Evolutionary conservation across 2,329 filamentous ascomycete species (phyloP), one percentile per base, ranked within the genome.

Genomic region (Verticillium zaregamsianum): DNA sequence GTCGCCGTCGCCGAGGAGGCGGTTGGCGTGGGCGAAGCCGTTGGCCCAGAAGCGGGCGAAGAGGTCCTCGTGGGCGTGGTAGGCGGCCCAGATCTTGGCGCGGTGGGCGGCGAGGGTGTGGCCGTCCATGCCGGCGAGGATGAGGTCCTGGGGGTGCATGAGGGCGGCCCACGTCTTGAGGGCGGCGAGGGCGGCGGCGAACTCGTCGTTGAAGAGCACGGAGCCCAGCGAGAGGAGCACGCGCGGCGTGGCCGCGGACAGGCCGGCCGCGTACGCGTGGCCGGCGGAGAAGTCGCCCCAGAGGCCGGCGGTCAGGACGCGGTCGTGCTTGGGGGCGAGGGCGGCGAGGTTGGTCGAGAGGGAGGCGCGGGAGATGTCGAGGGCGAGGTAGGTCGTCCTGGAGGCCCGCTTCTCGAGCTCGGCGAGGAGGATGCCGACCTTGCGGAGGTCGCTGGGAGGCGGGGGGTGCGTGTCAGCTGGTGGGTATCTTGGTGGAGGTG

Each of bases 71-170:
- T 69, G 71, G 11, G 73, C 69, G 60, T 79, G 77, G 63, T 79
- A 79, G 20, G 77, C 73, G 7, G 64, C 69, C 76, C 76, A 77
- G 49, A 79, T 73, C 64, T 79, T 79, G 11, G 71, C 66, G n/a
- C 65, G 63, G 55, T 76, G 65, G 1, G 67, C 57, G 4, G 70
- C 70, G 28, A 72, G 66, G 33, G 74, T 65, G 61, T 79, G 77
- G 0, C 70, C 77, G 60, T 79, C 77, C 77, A 79, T 79, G 55
- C 77, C 77, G 31, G 76, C 73, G 8, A 79, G 67, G 25, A 79
- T 67, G 28, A 72, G 65, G 56, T 79, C 77, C 3, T 70, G 66
- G 1, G 68, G 64, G 4, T 73, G 74, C 59, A 79, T 68, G 28
- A 69, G 64, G n/a, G 66, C 63, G 11, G 70, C 75, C 77, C 77